phyloP scores from a whole-genome alignment of 176 grass and related monocot genomes.

The Cenchrus americanus region DNA sequence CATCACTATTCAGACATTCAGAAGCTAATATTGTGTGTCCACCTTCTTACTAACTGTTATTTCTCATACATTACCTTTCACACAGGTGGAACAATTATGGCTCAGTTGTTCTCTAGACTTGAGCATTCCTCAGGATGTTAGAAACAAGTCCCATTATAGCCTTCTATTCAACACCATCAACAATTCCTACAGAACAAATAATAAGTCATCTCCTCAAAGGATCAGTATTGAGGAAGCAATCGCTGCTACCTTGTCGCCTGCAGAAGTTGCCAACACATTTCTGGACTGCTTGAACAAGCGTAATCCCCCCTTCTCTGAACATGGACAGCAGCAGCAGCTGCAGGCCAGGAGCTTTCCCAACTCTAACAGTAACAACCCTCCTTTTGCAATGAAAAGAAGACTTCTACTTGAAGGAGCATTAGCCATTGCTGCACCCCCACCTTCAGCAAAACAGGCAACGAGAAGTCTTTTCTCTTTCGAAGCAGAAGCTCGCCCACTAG shows the following conservation, averaged over 20 bases:
- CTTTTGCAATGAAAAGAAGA: constrained; percentile 51
- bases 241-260: constrained; percentile 5
- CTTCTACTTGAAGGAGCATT: constrained; percentile 27
- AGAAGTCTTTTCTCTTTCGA: constrained; percentile 19
- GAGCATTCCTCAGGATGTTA: constrained; percentile 44
- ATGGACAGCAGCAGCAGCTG: constrained; percentile 11
- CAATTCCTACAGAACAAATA: not conserved
- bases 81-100: constrained; percentile 59
- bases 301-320: constrained; percentile 28
- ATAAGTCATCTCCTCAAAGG: not conserved
- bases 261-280: constrained; percentile 40
- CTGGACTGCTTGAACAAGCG: constrained; percentile 50
- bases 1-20: constrained; percentile 1
- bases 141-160: constrained; percentile 33
- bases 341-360: constrained; percentile 21
- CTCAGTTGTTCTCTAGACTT: constrained; percentile 40
- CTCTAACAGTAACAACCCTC: constrained; percentile 20
- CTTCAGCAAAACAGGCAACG: constrained; percentile 28
- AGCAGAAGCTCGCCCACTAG: constrained; percentile 32
- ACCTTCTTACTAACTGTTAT: constrained; percentile 14
- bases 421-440: constrained; percentile 7
- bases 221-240: constrained; percentile 28
- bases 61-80: constrained; percentile 24
- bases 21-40: not conserved
- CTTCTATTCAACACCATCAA: constrained; percentile 15